A percentile compares a stretch with the other conserved stretches of the same genome.
Evolutionary conservation across 441 rosid genomes (phyloP).

Genomic region (Bocquillonia castaneifolia): DNA sequence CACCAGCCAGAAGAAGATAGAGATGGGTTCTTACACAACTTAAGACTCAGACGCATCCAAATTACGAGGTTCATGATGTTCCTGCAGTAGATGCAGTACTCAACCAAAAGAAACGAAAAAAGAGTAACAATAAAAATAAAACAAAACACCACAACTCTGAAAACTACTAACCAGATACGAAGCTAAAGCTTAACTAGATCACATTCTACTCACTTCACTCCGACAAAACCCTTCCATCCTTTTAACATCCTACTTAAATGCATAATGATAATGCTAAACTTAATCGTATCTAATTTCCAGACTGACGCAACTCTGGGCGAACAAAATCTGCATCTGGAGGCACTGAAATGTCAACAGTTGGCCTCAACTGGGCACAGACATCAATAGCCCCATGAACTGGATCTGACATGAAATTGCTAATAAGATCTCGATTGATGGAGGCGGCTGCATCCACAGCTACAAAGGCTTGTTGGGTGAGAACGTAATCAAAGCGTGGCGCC

Average conservation of each 20-base stretch:
- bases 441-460: conserved; percentile 60
- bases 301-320: conserved; percentile 82
- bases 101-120: not conserved
- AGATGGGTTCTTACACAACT: not conserved
- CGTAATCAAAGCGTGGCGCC: conserved; percentile 85
- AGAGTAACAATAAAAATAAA: not conserved
- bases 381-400: conserved; percentile 86
- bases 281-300: conserved; percentile 36
- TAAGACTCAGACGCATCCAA: not conserved
- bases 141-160: not conserved
- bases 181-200: not conserved
- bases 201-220: not conserved
- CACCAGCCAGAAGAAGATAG: not conserved
- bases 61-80: not conserved
- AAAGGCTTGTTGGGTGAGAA: conserved; percentile 72
- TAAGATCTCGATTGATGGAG: conserved; percentile 61
- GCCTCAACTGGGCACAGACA: conserved; percentile 82
- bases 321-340: conserved; percentile 86
- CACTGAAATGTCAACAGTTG: conserved; percentile 84
- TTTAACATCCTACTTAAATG: not conserved
- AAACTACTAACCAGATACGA: not conserved
- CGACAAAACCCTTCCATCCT: not conserved
- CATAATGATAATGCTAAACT: not conserved
- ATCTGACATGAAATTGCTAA: conserved; percentile 78
- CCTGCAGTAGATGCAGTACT: not conserved